phyloP scores from a whole-genome alignment of 768 basidiomycete genomes.

The Lactarius tabidus region DNA sequence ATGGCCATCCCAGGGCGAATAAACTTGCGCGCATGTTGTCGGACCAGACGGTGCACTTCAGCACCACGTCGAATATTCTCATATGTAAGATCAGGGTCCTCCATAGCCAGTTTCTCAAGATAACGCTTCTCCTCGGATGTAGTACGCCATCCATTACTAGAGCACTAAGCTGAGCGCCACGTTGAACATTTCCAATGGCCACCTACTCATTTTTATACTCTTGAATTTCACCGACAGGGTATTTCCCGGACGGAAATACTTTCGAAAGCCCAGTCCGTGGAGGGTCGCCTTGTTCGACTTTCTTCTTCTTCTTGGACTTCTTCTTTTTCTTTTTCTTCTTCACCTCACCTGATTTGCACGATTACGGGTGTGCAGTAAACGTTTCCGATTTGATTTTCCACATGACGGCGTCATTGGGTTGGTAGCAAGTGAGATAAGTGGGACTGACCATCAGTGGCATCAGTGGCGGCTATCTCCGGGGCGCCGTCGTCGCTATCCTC shows the following conservation, averaged over 20 bases:
- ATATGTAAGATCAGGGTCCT: constrained; percentile 84
- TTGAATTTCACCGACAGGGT: constrained; percentile 88
- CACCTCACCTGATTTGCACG: constrained; percentile 38
- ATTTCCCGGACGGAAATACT: constrained; percentile 81
- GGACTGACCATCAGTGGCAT: constrained; percentile 33
- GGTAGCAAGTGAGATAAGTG: constrained; percentile 17
- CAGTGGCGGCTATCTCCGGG: constrained; percentile 27
- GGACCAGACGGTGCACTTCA: constrained; percentile 94
- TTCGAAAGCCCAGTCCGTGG: constrained; percentile 86
- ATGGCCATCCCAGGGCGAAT: constrained; percentile 93
- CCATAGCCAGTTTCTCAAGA: constrained; percentile 68
- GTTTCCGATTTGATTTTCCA: neutral
- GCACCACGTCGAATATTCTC: constrained; percentile 85
- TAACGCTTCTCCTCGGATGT: constrained; percentile 90
- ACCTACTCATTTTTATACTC: constrained; percentile 90
- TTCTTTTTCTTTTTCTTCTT: constrained; percentile 94
- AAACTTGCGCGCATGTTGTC: constrained; percentile 70
- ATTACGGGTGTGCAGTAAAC: neutral
- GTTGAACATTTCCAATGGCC: neutral
- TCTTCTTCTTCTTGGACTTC: constrained; percentile 83
- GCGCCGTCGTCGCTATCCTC: constrained; percentile 36
- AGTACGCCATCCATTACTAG: constrained; percentile 82
- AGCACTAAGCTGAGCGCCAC: neutral
- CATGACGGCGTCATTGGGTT: neutral
- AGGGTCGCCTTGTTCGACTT: constrained; percentile 80